Conservation (phyloP, 2,329 filamentous ascomycete species). For the Aspergillus quadrilineatus region DNA sequence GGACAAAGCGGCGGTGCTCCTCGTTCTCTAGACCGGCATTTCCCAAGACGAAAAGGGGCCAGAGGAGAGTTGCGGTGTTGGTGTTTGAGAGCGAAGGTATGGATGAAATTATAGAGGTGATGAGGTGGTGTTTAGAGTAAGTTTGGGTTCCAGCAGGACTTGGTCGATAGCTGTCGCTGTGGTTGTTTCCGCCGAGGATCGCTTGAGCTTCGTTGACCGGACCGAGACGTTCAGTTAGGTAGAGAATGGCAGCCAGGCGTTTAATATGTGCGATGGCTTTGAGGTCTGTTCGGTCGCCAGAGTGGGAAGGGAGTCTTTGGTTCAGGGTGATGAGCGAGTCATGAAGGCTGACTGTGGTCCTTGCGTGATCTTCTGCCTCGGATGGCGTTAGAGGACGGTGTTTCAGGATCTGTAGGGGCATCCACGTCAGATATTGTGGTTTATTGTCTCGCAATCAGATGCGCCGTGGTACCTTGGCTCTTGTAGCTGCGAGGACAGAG, state of each 20-base stretch:
- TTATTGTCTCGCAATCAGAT: not conserved
- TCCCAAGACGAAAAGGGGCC: slow-evolving; percentile 28
- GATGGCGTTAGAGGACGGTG: not conserved
- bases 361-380: not conserved
- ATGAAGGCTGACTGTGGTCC: not conserved
- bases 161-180: not conserved
- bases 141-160: not conserved
- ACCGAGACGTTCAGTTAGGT: slow-evolving; percentile 23
- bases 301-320: slow-evolving; percentile 21
- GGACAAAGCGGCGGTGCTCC: slow-evolving; percentile 29
- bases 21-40: slow-evolving; percentile 25
- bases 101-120: slow-evolving; percentile 20
- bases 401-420: not conserved
- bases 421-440: not conserved
- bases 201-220: not conserved
- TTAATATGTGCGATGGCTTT: slow-evolving; percentile 30
- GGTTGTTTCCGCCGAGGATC: not conserved
- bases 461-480: not conserved
- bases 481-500: slow-evolving; percentile 15
- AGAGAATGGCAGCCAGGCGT: slow-evolving; percentile 30
- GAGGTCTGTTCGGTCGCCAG: slow-evolving; percentile 20
- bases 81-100: slow-evolving; percentile 24
- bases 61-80: slow-evolving; percentile 23
- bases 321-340: not conserved
- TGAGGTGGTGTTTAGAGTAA: slow-evolving; percentile 9